Evolutionary conservation across 257 asterid genomes (phyloP), one percentile per base, ranked within the genome.

Genomic region (Marsdenia floribunda): DNA sequence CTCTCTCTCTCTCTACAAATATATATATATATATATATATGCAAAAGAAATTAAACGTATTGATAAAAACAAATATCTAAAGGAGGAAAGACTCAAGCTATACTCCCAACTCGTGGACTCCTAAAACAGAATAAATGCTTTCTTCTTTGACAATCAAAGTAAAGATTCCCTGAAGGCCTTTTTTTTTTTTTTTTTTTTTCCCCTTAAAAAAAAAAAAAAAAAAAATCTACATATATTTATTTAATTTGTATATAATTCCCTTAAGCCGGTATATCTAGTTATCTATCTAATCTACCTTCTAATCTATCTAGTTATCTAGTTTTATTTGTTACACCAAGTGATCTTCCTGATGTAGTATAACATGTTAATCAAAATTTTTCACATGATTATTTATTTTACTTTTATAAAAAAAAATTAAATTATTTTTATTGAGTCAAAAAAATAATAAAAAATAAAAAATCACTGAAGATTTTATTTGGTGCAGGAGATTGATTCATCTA

Each of bases 131-230:
- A 81, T 81, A 84, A 64, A 79, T 79, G 85, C 88, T 84, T 81
- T 75, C 88, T 84, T 81, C 84, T 84, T 77, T 77, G 19, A 68
- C 84, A 84, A 84, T 73, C 85, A 84, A 84, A 81, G 81, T 49
- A 70, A 71, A 79, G 85, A 84, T 84, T 81, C 86, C 70, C 79
- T 0, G 46, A 59, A 49, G 16, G 44, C 3, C 22, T 5, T 22
- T 44, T 38, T 55, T 19, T 63, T 29, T 61, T 22, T 5, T 22
- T 44, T 38, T 55, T 19, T 63, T 29, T 61, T 22, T 18, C 12
- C 7, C 29, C 29, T n/a, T 33, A 2, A 38, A 44, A 6, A 6
- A 6, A 7, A 44, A 7, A 44, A 7, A 5, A 44, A 6, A 44
- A 44, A 44, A 44, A 44, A 44, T 11, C 29, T 61, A 24, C 40